Conservation (phyloP, 225 moss, liverwort and hornwort genomes). For the Thuidium tamariscinum region DNA sequence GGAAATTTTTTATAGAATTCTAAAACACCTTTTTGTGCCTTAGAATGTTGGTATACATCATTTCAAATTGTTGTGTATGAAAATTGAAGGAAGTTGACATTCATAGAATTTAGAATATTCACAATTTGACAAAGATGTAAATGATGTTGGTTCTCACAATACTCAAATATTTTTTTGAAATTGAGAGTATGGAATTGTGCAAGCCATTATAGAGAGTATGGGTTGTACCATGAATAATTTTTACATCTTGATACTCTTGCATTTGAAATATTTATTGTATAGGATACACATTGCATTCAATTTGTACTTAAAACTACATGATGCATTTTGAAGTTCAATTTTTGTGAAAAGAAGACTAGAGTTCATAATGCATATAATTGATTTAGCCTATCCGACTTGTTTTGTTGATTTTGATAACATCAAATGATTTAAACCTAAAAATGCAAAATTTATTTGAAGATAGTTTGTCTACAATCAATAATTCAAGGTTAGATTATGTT, state of each 20-base stretch:
- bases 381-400: not conserved
- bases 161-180: not conserved
- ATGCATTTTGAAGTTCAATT: not conserved
- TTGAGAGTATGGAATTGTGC: not conserved
- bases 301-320: accelerated
- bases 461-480: not conserved
- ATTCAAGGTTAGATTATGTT: not conserved
- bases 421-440: not conserved
- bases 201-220: not conserved
- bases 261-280: not conserved
- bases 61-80: not conserved
- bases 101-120: not conserved
- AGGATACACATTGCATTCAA: not conserved
- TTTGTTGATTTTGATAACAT: not conserved
- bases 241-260: not conserved
- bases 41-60: not conserved
- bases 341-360: not conserved
- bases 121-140: not conserved
- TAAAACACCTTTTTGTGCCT: too few relatives aligned
- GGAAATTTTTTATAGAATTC: not conserved
- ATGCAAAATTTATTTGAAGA: not conserved
- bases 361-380: not conserved
- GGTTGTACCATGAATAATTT: not conserved
- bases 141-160: not conserved
- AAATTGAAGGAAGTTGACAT: not conserved